phyloP scores from a whole-genome alignment of 192 early-diverging fungal genomes.

The Paraglomus brasilianum region DNA sequence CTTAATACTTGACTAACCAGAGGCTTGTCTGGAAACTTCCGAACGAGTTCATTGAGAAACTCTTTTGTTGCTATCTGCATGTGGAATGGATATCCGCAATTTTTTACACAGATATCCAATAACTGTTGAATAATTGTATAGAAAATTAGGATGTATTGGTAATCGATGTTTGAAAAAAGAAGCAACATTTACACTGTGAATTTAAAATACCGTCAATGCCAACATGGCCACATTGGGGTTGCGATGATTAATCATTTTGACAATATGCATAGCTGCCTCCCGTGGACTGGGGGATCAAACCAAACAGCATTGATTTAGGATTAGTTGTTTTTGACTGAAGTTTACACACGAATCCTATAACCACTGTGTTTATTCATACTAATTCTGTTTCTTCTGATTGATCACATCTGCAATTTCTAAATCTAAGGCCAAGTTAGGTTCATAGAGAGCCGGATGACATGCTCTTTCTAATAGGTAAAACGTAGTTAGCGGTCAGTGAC shows the following conservation, averaged over 20 bases:
- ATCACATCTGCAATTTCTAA: slow-evolving; percentile 95
- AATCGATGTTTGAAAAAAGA: slow-evolving; percentile 23
- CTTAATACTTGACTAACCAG: slow-evolving; percentile 49
- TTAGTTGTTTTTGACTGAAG: slow-evolving; percentile 7
- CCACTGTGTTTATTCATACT: slow-evolving; percentile 48
- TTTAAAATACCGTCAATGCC: slow-evolving; percentile 56
- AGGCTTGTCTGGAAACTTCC: slow-evolving; percentile 89
- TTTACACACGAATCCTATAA: slow-evolving; percentile 1
- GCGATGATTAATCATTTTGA: slow-evolving; percentile 61
- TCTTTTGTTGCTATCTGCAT: slow-evolving; percentile 94
- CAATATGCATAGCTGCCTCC: slow-evolving; percentile 72
- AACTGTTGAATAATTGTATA: slow-evolving; percentile 49
- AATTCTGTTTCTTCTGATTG: slow-evolving; percentile 84
- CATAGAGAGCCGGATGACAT: slow-evolving; percentile 64
- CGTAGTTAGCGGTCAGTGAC: not conserved
- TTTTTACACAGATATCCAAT: slow-evolving; percentile 97
- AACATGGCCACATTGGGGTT: slow-evolving; percentile 58
- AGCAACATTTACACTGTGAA: slow-evolving; percentile 21
- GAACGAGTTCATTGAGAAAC: slow-evolving; percentile 94
- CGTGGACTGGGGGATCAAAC: slow-evolving; percentile 53
- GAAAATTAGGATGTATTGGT: not conserved
- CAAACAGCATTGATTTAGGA: not conserved
- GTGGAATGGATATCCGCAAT: slow-evolving; percentile 98
- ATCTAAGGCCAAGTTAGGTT: slow-evolving; percentile 84
- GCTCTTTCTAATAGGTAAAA: slow-evolving; percentile 62